A percentile compares a stretch with the other conserved stretches of the same genome.
Conservation (phyloP, 768 basidiomycete species). For the Pleurotus eryngii region DNA sequence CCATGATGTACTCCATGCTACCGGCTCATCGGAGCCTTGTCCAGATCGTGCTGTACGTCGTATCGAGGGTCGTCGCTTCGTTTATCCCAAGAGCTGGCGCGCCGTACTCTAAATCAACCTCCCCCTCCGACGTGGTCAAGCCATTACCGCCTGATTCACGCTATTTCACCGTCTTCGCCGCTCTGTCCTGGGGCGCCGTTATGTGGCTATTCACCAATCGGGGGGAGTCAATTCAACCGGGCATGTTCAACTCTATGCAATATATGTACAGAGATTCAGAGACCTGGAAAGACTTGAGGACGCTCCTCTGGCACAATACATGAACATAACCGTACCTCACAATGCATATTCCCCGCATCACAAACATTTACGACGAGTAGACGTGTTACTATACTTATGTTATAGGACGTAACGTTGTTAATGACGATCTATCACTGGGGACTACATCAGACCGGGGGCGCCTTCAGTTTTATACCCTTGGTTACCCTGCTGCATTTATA, state of each 20-base stretch:
- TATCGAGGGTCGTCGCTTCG: constrained; percentile 87
- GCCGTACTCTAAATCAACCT: constrained; percentile 46
- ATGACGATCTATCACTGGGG: neutral
- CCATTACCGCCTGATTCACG: constrained; percentile 82
- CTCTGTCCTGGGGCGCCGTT: constrained; percentile 89
- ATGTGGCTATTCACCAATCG: constrained; percentile 94
- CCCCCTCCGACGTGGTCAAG: constrained; percentile 42
- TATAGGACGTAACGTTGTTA: too few relatives aligned
- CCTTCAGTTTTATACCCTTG: constrained; percentile 44
- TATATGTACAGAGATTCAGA: constrained; percentile 96
- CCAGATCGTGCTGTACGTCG: constrained; percentile 95
- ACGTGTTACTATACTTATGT: too few relatives aligned
- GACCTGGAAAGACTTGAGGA: constrained; percentile 75
- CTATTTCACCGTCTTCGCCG: constrained; percentile 85
- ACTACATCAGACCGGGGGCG: neutral
- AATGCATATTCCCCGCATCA: neutral
- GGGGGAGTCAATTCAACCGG: constrained; percentile 90
- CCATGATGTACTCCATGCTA: neutral
- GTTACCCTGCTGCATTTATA: constrained; percentile 62
- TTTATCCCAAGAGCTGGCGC: constrained; percentile 77
- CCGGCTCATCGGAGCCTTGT: constrained; percentile 11
- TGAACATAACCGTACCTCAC: constrained; percentile 26
- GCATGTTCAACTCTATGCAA: constrained; percentile 94
- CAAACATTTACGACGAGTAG: too few relatives aligned
- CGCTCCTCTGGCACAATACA: constrained; percentile 89